A percentile compares a stretch with the other conserved stretches of the same genome.
Evolutionary conservation across 1,284 basidiomycete species (phyloP).

Genomic region (Moesziomyces globuligerus): DNA sequence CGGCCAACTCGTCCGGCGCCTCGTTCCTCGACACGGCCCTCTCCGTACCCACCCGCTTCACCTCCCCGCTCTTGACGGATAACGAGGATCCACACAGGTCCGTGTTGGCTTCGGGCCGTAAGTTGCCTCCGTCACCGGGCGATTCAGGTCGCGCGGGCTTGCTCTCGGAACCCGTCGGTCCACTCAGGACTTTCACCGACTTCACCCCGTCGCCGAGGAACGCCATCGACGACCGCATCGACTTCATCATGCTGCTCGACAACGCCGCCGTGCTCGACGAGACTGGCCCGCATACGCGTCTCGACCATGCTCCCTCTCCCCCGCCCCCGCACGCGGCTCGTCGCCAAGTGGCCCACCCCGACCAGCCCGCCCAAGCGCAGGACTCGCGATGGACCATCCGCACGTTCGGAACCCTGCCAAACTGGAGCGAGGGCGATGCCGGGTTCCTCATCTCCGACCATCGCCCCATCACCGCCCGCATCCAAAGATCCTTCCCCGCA

Average conservation of each 20-base stretch:
- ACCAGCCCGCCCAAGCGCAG: neutral
- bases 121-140: neutral
- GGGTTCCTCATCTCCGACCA: conserved; percentile 53
- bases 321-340: conserved; percentile 1
- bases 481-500: conserved; percentile 22
- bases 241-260: conserved; percentile 49
- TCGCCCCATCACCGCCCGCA: conserved; percentile 37
- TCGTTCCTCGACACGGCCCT: conserved; percentile 46
- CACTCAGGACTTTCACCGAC: conserved; percentile 46
- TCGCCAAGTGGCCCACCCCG: neutral
- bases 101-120: conserved; percentile 21
- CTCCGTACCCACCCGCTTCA: conserved; percentile 27
- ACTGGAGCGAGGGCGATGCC: conserved; percentile 54
- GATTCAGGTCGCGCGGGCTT: conserved; percentile 2
- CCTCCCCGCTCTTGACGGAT: conserved; percentile 31
- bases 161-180: conserved; percentile 30
- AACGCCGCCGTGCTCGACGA: conserved; percentile 34
- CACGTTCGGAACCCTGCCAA: conserved; percentile 39
- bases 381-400: conserved; percentile 35
- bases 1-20: conserved; percentile 17
- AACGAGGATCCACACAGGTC: conserved; percentile 34
- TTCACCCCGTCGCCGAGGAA: conserved; percentile 27
- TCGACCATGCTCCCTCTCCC: conserved; percentile 21
- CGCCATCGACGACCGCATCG: conserved; percentile 48
- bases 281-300: conserved; percentile 16